Percentiles rank a stretch among this genome's conserved stretches.
phyloP scores from a whole-genome alignment of 768 basidiomycete species.

The Candolleomyces efflorescens region DNA sequence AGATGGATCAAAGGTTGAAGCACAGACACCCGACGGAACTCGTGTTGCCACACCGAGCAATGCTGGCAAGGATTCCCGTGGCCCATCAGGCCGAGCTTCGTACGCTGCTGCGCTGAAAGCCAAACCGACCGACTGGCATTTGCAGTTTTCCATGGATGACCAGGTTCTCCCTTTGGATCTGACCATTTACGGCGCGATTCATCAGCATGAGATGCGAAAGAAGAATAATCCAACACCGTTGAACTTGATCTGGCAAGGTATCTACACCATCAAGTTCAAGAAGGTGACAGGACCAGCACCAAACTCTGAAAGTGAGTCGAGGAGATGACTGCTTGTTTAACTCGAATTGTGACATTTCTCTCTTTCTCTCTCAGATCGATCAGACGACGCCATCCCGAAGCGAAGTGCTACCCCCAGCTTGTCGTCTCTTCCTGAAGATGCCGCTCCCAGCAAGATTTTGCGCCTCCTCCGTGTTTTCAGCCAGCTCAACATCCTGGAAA shows the following conservation, averaged over 20 bases:
- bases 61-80: constrained; percentile 33
- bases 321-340: background rate
- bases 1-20: constrained; percentile 94
- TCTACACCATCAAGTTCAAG: constrained; percentile 91
- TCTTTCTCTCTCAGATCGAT: constrained; percentile 25
- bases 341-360: background rate
- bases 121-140: constrained; percentile 94
- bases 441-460: constrained; percentile 85
- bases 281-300: constrained; percentile 84
- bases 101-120: constrained; percentile 94
- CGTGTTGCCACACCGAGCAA: constrained; percentile 85
- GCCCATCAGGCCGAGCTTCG: constrained; percentile 48
- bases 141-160: constrained; percentile 94
- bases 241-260: constrained; percentile 81
- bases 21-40: constrained; percentile 96
- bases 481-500: constrained; percentile 72
- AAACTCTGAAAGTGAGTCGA: constrained; percentile 50
- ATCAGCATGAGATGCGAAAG: constrained; percentile 84
- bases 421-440: constrained; percentile 79
- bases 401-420: constrained; percentile 62
- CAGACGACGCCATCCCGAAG: constrained; percentile 39
- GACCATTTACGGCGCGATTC: constrained; percentile 95
- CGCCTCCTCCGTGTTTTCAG: constrained; percentile 85
- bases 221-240: constrained; percentile 58
- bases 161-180: constrained; percentile 78